Conservation (phyloP, 2,329 filamentous ascomycete genomes). For the Verticillium tricorpus region DNA sequence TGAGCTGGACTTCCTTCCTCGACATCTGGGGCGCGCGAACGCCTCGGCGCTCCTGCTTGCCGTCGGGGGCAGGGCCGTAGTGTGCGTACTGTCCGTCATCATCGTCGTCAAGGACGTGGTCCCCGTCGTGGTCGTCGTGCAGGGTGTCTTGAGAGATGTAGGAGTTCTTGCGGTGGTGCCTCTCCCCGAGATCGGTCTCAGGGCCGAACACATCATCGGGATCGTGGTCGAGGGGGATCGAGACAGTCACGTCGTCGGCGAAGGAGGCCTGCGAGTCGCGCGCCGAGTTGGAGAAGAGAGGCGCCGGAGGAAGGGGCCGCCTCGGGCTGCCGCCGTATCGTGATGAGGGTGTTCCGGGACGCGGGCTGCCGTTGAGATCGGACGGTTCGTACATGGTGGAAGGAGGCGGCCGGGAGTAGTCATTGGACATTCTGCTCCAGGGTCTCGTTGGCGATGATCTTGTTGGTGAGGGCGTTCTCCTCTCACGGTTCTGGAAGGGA, state of each 20-base stretch:
- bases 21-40: conserved; percentile 83
- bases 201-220: conserved; percentile 74
- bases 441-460: conserved; percentile 31
- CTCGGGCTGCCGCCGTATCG: conserved; percentile 84
- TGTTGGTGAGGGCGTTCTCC: conserved; percentile 15
- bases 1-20: conserved; percentile 89
- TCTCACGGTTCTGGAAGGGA: conserved; percentile 45
- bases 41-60: conserved; percentile 81
- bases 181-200: conserved; percentile 48
- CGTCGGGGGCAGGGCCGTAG: conserved; percentile 83
- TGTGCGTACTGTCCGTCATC: conserved; percentile 54
- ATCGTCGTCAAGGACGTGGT: conserved; percentile 44
- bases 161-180: conserved; percentile 48
- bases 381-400: conserved; percentile 76
- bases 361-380: conserved; percentile 83
- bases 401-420: conserved; percentile 68
- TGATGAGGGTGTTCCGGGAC: conserved; percentile 86
- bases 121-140: conserved; percentile 38
- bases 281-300: conserved; percentile 65
- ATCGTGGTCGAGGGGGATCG: conserved; percentile 61
- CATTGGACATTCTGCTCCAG: conserved; percentile 51
- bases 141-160: conserved; percentile 54
- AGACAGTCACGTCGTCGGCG: conserved; percentile 64
- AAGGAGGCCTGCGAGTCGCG: conserved; percentile 45
- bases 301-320: conserved; percentile 81